Evolutionary conservation across 1,139 yeast genomes (phyloP).

Genomic region (Blastobotrys persicus): DNA sequence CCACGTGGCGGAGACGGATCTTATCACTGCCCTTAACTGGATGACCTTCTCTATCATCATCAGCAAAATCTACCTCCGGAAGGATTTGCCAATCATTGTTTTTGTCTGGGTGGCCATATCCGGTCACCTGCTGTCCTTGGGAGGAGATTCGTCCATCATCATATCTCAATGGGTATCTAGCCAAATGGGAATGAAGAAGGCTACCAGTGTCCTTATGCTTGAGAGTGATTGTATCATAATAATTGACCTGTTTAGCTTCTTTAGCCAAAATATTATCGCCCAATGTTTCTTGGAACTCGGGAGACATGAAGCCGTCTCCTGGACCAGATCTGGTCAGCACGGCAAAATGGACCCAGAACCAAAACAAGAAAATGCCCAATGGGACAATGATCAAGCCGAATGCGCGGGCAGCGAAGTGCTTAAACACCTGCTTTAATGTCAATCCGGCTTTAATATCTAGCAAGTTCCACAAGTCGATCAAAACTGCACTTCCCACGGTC

Average conservation of each 20-base stretch:
- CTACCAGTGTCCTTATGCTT: slow-evolving; percentile 75
- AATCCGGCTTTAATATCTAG: slow-evolving; percentile 72
- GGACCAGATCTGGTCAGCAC: slow-evolving; percentile 85
- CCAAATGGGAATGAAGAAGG: slow-evolving; percentile 75
- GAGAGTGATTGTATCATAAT: slow-evolving; percentile 70
- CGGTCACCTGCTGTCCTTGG: slow-evolving; percentile 92
- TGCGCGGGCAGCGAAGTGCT: slow-evolving; percentile 77
- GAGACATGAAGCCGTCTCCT: slow-evolving; percentile 90
- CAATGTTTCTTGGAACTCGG: slow-evolving; percentile 89
- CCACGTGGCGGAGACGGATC: slow-evolving; percentile 77
- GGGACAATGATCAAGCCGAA: slow-evolving; percentile 76
- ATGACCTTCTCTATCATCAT: slow-evolving; percentile 42
- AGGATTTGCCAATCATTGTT: slow-evolving; percentile 87
- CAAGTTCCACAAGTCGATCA: slow-evolving; percentile 82
- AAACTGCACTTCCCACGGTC: slow-evolving; percentile 82
- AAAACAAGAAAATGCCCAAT: slow-evolving; percentile 74
- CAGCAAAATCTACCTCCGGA: slow-evolving; percentile 54
- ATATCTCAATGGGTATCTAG: slow-evolving; percentile 80
- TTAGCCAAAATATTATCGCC: slow-evolving; percentile 70
- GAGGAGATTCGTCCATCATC: slow-evolving; percentile 97
- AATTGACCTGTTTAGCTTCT: slow-evolving; percentile 69
- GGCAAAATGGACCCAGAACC: slow-evolving; percentile 92
- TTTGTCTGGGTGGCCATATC: slow-evolving; percentile 53
- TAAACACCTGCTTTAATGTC: slow-evolving; percentile 52
- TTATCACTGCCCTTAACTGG: slow-evolving; percentile 60